Evolutionary conservation across 148 eudicot genomes (phyloP), one percentile per base, ranked within the genome.

Genomic region (Tetragonia tetragonoides): DNA sequence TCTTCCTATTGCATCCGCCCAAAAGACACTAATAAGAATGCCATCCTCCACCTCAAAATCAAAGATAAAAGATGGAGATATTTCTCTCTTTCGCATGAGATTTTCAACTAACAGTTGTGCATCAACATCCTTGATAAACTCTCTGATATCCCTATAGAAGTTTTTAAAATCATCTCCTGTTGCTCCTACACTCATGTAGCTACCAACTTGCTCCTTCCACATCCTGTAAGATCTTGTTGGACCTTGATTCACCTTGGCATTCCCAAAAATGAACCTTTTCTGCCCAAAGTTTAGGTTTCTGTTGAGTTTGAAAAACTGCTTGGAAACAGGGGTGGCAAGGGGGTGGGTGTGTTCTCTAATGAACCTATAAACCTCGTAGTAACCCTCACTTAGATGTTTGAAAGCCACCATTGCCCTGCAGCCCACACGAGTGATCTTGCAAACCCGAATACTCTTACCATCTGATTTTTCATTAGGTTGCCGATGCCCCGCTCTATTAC

Each of bases 131-230:
- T n/a, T 16, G 20, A 71, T 71, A 16, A 21, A 71, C 34, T 18
- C 24, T 24, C 16, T 74, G 4, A 74, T 15, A 42, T 74, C 67
- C 57, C 67, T 61, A 9, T 16, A 2, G 12, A 56, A 56, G 5
- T 60, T 74, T 1, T 59, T 59, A 37, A 60, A 74, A 21, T 74
- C 66, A 14, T 59, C 10, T 7, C 6, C 1, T 28, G 68, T 38
- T 1, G 67, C 66, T 16, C 77, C 77, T 10, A 74, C 54, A 23
- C 40, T 59, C 16, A 38, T 23, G 39, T 74, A 74, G 38, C 67
- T 65, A 3, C 66, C 66, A 20, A 42, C 49, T 28, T 18, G 18
- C 47, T 74, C 68, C 18, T 56, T 74, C 37, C 40, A 10, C 67
- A n/a, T 39, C 2, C 20, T 8, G 14, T 10, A 41, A 1, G 38